Percentiles rank a stretch among this genome's conserved stretches.
Evolutionary conservation across 2,329 filamentous ascomycete species (phyloP).

Genomic region (Tolypocladium tundrense): DNA sequence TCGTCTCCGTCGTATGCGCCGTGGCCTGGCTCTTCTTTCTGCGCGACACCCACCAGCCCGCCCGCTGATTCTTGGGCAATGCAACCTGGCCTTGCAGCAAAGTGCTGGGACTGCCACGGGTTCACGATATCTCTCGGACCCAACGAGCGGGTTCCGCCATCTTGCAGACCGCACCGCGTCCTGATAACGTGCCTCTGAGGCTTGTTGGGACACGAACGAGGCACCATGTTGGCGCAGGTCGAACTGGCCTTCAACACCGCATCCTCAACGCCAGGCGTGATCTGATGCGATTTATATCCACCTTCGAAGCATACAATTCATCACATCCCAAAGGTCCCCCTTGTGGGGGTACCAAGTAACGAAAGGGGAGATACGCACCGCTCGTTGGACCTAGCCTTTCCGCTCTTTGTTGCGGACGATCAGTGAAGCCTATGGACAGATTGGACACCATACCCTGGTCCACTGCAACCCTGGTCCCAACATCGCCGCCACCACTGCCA

Average conservation of each 20-base stretch:
- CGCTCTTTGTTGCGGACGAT: neutral
- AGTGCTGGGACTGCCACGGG: neutral
- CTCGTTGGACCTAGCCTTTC: neutral
- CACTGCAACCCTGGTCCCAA: slow-evolving; percentile 5
- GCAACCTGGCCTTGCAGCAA: no score
- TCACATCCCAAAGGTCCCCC: neutral
- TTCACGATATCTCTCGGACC: neutral
- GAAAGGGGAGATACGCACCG: neutral
- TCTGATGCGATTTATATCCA: neutral
- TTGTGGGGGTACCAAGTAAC: neutral
- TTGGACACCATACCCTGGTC: slow-evolving; percentile 1
- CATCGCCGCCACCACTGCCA: slow-evolving; percentile 3
- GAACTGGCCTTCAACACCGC: no score
- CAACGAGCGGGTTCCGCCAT: neutral
- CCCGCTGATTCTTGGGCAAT: neutral
- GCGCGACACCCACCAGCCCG: no score
- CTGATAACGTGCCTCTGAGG: neutral
- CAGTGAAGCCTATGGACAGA: neutral
- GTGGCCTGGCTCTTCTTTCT: no score
- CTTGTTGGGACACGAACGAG: neutral
- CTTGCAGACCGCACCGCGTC: neutral
- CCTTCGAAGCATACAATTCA: neutral
- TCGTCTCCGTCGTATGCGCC: no score
- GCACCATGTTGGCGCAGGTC: neutral
- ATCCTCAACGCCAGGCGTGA: neutral